Evolutionary conservation across 352 stramenopile species (phyloP), one percentile per base, ranked within the genome.

Genomic region (Bremia lactucae): DNA sequence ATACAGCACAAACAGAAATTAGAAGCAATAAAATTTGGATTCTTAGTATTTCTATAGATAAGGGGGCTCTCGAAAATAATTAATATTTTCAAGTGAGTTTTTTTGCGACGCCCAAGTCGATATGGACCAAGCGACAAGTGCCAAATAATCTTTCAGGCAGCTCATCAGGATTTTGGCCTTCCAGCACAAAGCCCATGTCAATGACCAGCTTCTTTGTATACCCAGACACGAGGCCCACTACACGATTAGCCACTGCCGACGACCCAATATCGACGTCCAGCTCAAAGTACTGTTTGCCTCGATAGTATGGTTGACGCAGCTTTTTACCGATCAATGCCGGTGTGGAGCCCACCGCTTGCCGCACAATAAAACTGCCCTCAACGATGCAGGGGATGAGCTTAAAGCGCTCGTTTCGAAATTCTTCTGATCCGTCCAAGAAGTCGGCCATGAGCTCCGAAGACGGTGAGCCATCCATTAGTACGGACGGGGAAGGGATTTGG

Each of bases 151-250:
- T 62, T 45, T 88, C 75, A 6, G 75, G 75, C 6, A 88, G 53
- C 33, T 88, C 75, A 15, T 88, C 70, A 0, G 56, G 35, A 19
- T 62, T 70, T 36, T 83, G 73, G 14, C 63, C 72, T 48, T 88
- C 72, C 25, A 88, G 29, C 29, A 88, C 34, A 35, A 84, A 88
- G 18, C 72, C 73, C 73, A 88, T 86, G 55, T 88, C 72, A 42
- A 88, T 84, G 33, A 88, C 72, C 28, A 88, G 59, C 41, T 86
- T 88, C 53, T 88, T 88, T 3, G 72, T 72, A 47, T 86, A 88
- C 0, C 75, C 71, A 1, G 62, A 63, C 0, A 86, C 75, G 14
- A 88, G 59, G 4, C 72, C 72, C 3, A 83, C 71, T 25, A 88
- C 75, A 36, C 73, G 72, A 41, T 86, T 88, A 6, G 75, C 75